phyloP scores from a whole-genome alignment of 1,284 basidiomycete species.

The Ustilago vetiveriae region DNA sequence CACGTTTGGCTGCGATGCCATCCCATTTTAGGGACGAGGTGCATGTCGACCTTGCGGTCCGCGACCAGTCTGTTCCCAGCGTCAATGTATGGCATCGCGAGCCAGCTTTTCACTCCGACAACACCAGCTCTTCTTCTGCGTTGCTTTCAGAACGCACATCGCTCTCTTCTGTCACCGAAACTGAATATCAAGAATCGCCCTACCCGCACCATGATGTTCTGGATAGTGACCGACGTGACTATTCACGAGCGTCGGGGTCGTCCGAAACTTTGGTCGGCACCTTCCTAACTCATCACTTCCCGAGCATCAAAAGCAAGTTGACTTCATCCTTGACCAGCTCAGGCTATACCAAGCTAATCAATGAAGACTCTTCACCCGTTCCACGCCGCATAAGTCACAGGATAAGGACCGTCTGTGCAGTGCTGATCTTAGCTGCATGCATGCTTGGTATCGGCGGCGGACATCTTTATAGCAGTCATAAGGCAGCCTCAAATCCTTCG shows the following conservation, averaged over 20 bases:
- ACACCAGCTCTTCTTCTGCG: conserved; percentile 1
- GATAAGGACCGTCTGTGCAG: conserved; percentile 6
- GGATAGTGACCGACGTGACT: conserved; percentile 4
- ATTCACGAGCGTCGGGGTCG: conserved; percentile 4
- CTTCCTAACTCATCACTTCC: conserved; percentile 11
- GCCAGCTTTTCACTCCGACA: not conserved
- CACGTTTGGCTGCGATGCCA: conserved; percentile 1
- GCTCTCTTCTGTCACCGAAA: conserved; percentile 16
- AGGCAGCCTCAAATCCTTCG: not conserved
- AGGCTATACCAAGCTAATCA: conserved; percentile 12
- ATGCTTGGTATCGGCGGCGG: conserved; percentile 20
- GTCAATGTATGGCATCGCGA: not conserved
- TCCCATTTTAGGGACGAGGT: conserved; percentile 28
- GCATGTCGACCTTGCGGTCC: conserved; percentile 10
- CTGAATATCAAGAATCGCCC: conserved; percentile 4
- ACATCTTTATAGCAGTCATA: not conserved
- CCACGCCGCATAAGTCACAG: not conserved
- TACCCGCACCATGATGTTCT: not conserved
- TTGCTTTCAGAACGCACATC: conserved; percentile 13
- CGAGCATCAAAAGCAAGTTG: conserved; percentile 18
- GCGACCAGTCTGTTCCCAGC: conserved; percentile 1
- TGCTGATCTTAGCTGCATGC: conserved; percentile 22
- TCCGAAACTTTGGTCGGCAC: conserved; percentile 18
- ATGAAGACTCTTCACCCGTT: not conserved
- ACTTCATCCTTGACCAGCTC: conserved; percentile 1